Percentiles rank a stretch among this genome's conserved stretches.
These are phyloP conservation scores for Solanum tacnaense DNA, from an alignment of 257 asterid species.

Conservation along the genomic window DNA sequence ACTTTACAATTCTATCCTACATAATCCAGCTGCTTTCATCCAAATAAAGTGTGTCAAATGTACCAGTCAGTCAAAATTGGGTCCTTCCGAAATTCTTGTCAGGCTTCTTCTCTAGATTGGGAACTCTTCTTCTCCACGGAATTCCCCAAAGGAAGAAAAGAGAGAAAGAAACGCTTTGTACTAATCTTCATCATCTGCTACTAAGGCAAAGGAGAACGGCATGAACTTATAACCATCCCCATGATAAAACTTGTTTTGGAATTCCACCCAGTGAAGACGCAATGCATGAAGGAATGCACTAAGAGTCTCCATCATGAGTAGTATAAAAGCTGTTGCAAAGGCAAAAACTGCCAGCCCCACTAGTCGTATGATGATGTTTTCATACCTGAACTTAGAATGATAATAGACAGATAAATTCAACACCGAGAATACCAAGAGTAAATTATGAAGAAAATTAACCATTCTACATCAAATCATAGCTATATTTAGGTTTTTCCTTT, in stretches of 20 bases:
- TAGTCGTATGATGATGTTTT: slow-evolving; percentile 58
- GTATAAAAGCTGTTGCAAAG: slow-evolving; percentile 77
- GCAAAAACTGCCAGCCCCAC: slow-evolving; percentile 77
- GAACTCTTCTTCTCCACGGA: slow-evolving; percentile 10
- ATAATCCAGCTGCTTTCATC: not conserved
- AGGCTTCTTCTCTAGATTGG: not conserved
- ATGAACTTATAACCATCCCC: slow-evolving; percentile 88
- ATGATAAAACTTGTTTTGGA: slow-evolving; percentile 71
- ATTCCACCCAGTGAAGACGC: slow-evolving; percentile 96
- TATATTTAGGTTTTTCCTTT: not conserved
- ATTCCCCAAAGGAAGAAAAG: not conserved
- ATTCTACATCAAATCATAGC: not conserved
- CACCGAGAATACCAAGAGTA: not conserved
- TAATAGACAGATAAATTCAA: not conserved
- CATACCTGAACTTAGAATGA: slow-evolving; percentile 44
- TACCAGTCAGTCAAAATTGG: not conserved
- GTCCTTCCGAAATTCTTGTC: not conserved
- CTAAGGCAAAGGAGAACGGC: slow-evolving; percentile 68
- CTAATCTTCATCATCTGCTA: slow-evolving; percentile 49
- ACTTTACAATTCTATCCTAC: not conserved
- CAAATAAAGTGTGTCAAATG: not conserved
- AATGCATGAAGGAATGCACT: slow-evolving; percentile 93
- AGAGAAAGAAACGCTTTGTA: not conserved
- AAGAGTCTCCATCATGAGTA: slow-evolving; percentile 90
- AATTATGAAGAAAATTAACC: not conserved